Evolutionary conservation across 495 filamentous ascomycete genomes (phyloP).

Genomic region (Xylaria curta): DNA sequence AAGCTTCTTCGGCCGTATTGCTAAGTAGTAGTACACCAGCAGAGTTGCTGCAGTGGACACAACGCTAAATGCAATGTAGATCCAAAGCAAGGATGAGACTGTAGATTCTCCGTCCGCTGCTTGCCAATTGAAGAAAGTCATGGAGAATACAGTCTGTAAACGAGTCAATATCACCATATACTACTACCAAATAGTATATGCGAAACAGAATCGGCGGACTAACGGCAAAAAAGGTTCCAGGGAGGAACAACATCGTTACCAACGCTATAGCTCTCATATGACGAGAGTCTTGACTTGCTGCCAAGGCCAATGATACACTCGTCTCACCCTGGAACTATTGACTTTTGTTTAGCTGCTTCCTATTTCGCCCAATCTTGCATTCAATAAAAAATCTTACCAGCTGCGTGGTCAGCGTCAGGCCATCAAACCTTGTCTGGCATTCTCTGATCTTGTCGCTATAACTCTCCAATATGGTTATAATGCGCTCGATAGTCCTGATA

Average conservation of each 20-base stretch:
- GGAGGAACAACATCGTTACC: constrained; percentile 52
- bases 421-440: constrained; percentile 47
- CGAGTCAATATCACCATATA: no score
- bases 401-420: constrained; percentile 48
- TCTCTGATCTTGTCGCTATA: constrained; percentile 47
- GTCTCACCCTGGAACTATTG: constrained; percentile 8
- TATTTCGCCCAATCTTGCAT: no score
- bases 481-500: not conserved
- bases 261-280: constrained; percentile 40
- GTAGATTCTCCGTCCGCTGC: not conserved
- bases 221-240: constrained; percentile 47
- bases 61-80: constrained; percentile 25
- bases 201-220: no score
- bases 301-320: constrained; percentile 27
- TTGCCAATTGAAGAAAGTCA: constrained; percentile 33
- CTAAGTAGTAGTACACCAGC: constrained; percentile 22
- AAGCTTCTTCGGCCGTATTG: no score
- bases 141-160: constrained; percentile 28
- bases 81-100: constrained; percentile 28
- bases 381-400: no score
- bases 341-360: no score
- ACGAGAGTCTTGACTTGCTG: constrained; percentile 33
- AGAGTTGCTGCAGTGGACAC: constrained; percentile 16
- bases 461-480: constrained; percentile 33
- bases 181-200: no score